phyloP scores from a whole-genome alignment of 2,329 filamentous ascomycete species.

The Polychaeton citri region DNA sequence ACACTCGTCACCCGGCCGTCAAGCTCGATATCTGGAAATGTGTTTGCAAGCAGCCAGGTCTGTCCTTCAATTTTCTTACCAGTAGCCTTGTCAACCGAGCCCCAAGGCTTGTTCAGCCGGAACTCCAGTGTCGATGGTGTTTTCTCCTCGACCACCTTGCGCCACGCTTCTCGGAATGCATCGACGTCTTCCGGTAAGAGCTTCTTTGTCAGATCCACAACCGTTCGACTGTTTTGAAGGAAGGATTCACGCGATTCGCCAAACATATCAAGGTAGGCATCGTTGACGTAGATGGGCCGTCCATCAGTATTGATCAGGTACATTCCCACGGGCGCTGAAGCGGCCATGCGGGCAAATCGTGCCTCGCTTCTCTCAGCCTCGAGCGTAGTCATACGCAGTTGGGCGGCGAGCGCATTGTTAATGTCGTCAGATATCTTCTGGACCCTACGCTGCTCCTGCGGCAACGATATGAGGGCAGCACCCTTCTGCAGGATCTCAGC shows the following conservation, averaged over 20 bases:
- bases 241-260: conserved; percentile 10
- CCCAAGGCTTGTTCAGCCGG: conserved; percentile 24
- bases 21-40: conserved; percentile 18
- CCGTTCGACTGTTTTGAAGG: conserved; percentile 1
- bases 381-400: conserved; percentile 17
- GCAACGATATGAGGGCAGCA: conserved; percentile 26
- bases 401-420: conserved; percentile 24
- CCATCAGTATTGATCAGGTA: conserved; percentile 22
- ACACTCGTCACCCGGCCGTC: conserved; percentile 16
- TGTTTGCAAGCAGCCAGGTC: conserved; percentile 20
- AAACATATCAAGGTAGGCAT: conserved; percentile 26
- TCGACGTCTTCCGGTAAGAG: conserved; percentile 23
- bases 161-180: conserved; percentile 19
- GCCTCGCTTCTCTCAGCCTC: conserved; percentile 23
- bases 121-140: conserved; percentile 24
- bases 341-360: conserved; percentile 27
- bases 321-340: conserved; percentile 27
- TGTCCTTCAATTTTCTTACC: conserved; percentile 14
- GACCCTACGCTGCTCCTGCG: conserved; percentile 20
- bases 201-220: conserved; percentile 2
- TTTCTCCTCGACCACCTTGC: conserved; percentile 18
- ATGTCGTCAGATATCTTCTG: conserved; percentile 23
- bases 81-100: conserved; percentile 13
- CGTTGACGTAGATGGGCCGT: conserved; percentile 26
- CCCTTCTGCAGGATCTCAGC: conserved; percentile 25